Conservation (phyloP, 2,329 filamentous ascomycete genomes). For the Fusarium tjaetaba region DNA sequence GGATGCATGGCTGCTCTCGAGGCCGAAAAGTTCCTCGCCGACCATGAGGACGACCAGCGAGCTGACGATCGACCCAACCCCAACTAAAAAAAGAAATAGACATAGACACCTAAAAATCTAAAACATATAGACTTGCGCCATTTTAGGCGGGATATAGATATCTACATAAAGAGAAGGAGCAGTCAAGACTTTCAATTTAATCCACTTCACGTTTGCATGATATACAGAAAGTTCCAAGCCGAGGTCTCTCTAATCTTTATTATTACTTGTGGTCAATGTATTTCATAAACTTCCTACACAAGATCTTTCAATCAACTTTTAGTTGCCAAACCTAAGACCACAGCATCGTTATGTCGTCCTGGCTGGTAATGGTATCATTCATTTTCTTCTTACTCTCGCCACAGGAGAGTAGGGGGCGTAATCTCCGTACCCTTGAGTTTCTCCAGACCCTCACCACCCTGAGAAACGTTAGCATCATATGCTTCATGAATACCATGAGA, state of each 20-base stretch:
- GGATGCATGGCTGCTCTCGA: constrained; percentile 96
- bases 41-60: constrained; percentile 63
- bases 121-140: constrained; percentile 34
- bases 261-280: constrained; percentile 11
- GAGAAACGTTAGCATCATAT: constrained; percentile 12
- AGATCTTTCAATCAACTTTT: constrained; percentile 7
- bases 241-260: constrained; percentile 6
- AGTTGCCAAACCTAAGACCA: constrained; percentile 12
- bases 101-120: constrained; percentile 17
- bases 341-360: constrained; percentile 28
- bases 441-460: constrained; percentile 72
- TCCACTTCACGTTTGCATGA: constrained; percentile 2
- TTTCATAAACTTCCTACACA: background rate
- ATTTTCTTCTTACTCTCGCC: constrained; percentile 51
- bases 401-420: constrained; percentile 62
- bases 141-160: constrained; percentile 39
- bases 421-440: constrained; percentile 63
- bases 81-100: constrained; percentile 16
- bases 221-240: background rate
- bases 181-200: constrained; percentile 29
- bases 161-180: constrained; percentile 21
- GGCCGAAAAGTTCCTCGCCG: constrained; percentile 90
- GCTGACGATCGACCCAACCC: constrained; percentile 24
- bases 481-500: background rate
- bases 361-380: constrained; percentile 26